Percentiles rank a stretch among this genome's conserved stretches.
Evolutionary conservation across 306 rosid genomes (phyloP).

Genomic region (Abrus pulchellus): DNA sequence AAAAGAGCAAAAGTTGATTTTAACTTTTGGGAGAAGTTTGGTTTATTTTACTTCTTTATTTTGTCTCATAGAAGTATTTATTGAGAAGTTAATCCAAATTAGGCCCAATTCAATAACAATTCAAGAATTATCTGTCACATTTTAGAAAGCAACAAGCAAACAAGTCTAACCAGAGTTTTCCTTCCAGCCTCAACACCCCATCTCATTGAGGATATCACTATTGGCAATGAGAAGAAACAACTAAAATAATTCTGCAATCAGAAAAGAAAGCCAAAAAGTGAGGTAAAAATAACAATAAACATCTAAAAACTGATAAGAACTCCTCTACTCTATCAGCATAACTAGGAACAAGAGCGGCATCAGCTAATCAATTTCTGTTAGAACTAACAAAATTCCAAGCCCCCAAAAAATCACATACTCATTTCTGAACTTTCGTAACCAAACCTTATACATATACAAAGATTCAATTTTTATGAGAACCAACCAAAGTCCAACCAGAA

Average conservation of each 20-base stretch:
- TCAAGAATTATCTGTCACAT: conserved; percentile 31
- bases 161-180: conserved; percentile 81
- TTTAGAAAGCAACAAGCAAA: conserved; percentile 34
- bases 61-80: no score
- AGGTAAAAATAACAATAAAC: background rate
- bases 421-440: conserved; percentile 6
- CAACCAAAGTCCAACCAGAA: background rate
- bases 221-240: conserved; percentile 91
- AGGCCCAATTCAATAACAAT: conserved; percentile 7
- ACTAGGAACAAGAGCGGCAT: background rate
- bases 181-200: conserved; percentile 96
- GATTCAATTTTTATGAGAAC: background rate
- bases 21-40: no score
- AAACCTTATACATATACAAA: conserved; percentile 24
- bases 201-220: conserved; percentile 96
- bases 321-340: background rate
- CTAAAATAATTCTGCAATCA: conserved; percentile 87
- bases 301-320: background rate
- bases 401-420: no score
- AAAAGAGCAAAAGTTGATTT: no score
- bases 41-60: no score
- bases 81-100: no score
- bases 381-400: background rate
- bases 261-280: conserved; percentile 26
- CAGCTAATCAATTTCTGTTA: background rate